Base-by-base conservation (phyloP, 768 basidiomycete genomes). In the Kwoniella pini region DNA sequence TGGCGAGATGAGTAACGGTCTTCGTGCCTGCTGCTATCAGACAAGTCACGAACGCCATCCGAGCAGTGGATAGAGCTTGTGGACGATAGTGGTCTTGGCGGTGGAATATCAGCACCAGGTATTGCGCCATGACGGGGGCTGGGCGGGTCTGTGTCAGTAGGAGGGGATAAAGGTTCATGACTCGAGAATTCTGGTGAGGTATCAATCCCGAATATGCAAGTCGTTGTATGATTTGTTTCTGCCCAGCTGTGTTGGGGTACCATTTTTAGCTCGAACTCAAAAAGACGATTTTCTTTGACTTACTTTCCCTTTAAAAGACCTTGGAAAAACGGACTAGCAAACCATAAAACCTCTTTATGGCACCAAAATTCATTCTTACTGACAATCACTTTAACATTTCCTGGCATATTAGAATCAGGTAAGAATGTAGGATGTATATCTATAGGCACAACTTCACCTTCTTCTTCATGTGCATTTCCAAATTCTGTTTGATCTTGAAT, bases 311-410 rank as follows among this genome's bases (percentile, higher is more conserved):
- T 90, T 46, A 95, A 81, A 9, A 91, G 87, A 17, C 90, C 90
- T 78, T 93, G 88, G 77, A 95, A 95, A 82, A 95, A 95, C 0
- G 92, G 90, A n/a, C 91, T 93, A 3, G 91, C 88, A 74, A 92
- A 95, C 79, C 87, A 88, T 5, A 95, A 81, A 27, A 95, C 85
- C 74, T 94, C 91, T 76, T 90, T 92, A 80, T 95, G 92, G 70
- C 74, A 91, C 91, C 92, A 95, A 80, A 95, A 95, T 3, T 89
- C 91, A 46, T 89, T 90, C 62, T 83, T 85, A 76, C 91, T 89
- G 24, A 95, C 92, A 19, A 92, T 82, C 54, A 95, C 91, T 78
- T 94, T 95, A 57, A 95, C 90, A 0, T 86, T 90, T 2, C 92
- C 92, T 0, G 90, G 90, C 68, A 90, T 86, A 30, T 82, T 78